Conservation (phyloP, 1,284 basidiomycete genomes). For the Puccinia polysora region DNA sequence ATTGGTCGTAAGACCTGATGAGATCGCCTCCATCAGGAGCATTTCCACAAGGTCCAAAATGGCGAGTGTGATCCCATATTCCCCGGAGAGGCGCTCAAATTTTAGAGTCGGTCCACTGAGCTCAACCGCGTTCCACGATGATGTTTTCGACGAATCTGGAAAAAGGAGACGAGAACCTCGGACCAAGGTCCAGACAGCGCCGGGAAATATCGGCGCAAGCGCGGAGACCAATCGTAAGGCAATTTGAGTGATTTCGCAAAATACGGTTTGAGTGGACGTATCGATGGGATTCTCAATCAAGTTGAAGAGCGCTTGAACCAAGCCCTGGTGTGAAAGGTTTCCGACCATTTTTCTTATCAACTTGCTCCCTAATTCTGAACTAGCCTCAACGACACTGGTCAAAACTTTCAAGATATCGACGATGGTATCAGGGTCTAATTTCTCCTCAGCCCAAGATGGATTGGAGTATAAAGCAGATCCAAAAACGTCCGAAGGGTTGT, state of each 20-base stretch:
- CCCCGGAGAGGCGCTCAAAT: conserved; percentile 29
- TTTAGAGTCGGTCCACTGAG: conserved; percentile 17
- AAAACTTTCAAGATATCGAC: conserved; percentile 28
- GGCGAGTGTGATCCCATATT: conserved; percentile 40
- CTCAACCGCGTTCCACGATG: conserved; percentile 16
- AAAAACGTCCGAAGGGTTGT: conserved; percentile 26
- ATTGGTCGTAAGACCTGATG: conserved; percentile 35
- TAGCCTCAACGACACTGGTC: conserved; percentile 29
- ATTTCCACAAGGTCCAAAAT: conserved; percentile 36
- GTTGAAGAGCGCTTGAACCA: conserved; percentile 37
- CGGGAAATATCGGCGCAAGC: conserved; percentile 40
- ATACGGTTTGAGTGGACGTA: conserved; percentile 12
- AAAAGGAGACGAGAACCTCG: conserved; percentile 38
- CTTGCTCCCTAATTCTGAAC: conserved; percentile 21
- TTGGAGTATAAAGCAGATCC: conserved; percentile 18
- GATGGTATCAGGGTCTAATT: conserved; percentile 26
- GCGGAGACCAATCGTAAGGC: conserved; percentile 36
- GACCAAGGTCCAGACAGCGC: conserved; percentile 38
- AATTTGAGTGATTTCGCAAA: conserved; percentile 21
- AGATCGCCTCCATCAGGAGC: conserved; percentile 30
- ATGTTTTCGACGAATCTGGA: conserved; percentile 25
- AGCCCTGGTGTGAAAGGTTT: conserved; percentile 11
- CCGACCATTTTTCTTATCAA: conserved; percentile 36
- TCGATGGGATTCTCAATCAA: conserved; percentile 29
- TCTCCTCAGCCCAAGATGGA: conserved; percentile 29